Evolutionary conservation across 1,139 yeast genomes (phyloP), one percentile per base, ranked within the genome.

Genomic region (Candida glucosophila): DNA sequence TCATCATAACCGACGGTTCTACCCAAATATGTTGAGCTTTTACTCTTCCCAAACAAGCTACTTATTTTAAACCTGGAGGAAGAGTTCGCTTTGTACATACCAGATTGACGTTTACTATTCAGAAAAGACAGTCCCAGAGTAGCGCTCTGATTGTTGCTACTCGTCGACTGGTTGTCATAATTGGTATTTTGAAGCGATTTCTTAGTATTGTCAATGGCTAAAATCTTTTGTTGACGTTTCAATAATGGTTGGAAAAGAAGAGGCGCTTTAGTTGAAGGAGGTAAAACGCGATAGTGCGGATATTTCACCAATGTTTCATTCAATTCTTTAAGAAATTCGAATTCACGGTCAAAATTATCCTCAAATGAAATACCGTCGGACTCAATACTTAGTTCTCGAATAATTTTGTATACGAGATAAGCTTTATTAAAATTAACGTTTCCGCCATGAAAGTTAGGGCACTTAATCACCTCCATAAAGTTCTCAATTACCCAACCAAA

Each of bases 401-500:
- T 49, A 15, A 64, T 42, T 37, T 58, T 61, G 44, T 52, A 65
- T 9, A 60, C 49, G 21, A 65, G 44, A 36, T 62, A 63, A 25
- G 68, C 43, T 42, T 65, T 65, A 38, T 59, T 61, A 39, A 64
- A 63, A 33, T 65, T 64, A 28, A 65, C 49, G 17, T 36, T 35
- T 4, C 36, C 33, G 20, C 44, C 39, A 34, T 47, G 44, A 39
- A 47, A 63, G 15, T 54, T 58, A 11, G 67, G 58, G 21, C 60
- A 48, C 29, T 43, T 54, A 35, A 58, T 58, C 4, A 56, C 46
- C 19, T 54, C 61, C 22, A 64, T 36, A 26, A 64, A 47, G 32
- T 62, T 62, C 30, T 64, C 69, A 27, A 65, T 58, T 12, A 65
- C 52, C 72, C 71, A 64, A 6, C 97, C 96, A 36, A 86, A 73